Evolutionary conservation across 192 early-diverging fungal species (phyloP).

Genomic region (Coemansia interrupta): DNA sequence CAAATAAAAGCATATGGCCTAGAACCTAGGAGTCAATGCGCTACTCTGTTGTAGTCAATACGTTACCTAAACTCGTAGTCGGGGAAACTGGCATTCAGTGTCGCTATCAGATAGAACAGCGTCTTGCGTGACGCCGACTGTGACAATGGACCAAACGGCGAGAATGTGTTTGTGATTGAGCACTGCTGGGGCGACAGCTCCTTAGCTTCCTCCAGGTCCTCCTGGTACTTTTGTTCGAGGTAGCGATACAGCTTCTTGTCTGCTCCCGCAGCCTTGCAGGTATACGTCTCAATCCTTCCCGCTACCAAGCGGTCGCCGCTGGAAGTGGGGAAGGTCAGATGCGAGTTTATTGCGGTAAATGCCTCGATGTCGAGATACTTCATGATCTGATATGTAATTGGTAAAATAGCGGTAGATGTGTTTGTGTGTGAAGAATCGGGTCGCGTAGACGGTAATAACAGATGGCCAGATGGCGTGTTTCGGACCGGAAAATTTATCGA

Average conservation of each 20-base stretch:
- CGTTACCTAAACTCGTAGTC: slow-evolving; percentile 94
- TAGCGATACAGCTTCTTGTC: slow-evolving; percentile 91
- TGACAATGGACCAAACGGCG: slow-evolving; percentile 88
- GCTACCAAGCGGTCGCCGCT: slow-evolving; percentile 76
- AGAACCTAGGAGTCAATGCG: no score
- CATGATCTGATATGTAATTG: slow-evolving; percentile 55
- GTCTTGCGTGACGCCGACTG: slow-evolving; percentile 80
- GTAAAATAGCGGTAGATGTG: not conserved
- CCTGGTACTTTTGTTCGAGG: slow-evolving; percentile 79
- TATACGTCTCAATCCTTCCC: slow-evolving; percentile 89
- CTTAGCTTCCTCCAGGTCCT: slow-evolving; percentile 60
- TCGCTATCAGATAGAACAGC: slow-evolving; percentile 91
- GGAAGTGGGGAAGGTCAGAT: slow-evolving; percentile 74
- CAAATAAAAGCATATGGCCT: not conserved
- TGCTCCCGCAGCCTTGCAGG: slow-evolving; percentile 87
- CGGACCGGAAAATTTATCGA: not conserved
- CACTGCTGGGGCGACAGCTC: slow-evolving; percentile 64
- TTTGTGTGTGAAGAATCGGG: not conserved
- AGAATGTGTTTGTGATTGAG: slow-evolving; percentile 64
- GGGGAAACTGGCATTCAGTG: slow-evolving; percentile 92
- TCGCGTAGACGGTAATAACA: not conserved
- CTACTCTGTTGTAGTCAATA: slow-evolving; percentile 54
- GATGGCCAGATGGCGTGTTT: not conserved
- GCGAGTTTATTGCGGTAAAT: slow-evolving; percentile 82
- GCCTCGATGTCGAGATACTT: slow-evolving; percentile 82